Conservation (phyloP, 2,329 filamentous ascomycete species). For the Dothidotthia symphoricarpi region DNA sequence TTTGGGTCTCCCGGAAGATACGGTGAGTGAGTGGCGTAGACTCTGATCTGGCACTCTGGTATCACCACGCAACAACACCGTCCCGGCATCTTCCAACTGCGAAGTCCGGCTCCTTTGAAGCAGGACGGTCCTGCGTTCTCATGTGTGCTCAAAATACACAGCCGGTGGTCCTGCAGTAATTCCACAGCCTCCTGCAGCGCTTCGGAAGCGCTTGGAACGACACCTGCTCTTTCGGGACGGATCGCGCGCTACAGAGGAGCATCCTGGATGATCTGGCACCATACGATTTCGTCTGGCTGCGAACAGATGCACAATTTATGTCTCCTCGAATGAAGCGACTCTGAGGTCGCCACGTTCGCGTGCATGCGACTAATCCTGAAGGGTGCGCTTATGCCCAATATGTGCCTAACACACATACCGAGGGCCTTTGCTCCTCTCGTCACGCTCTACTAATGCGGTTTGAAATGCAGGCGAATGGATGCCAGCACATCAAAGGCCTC, state of each 20-base stretch:
- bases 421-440: constrained; percentile 41
- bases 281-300: constrained; percentile 31
- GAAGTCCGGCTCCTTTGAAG: neutral
- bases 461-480: constrained; percentile 38
- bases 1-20: constrained; percentile 5
- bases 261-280: constrained; percentile 41
- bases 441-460: constrained; percentile 39
- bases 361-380: constrained; percentile 40
- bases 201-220: constrained; percentile 4
- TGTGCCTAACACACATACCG: constrained; percentile 41
- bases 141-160: constrained; percentile 8
- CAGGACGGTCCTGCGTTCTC: constrained; percentile 10
- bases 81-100: too few relatives aligned
- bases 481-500: constrained; percentile 44
- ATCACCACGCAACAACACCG: too few relatives aligned
- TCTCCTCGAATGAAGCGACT: constrained; percentile 36
- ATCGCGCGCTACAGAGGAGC: constrained; percentile 30
- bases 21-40: constrained; percentile 13
- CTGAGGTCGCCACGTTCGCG: constrained; percentile 39
- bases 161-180: constrained; percentile 22
- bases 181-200: constrained; percentile 9
- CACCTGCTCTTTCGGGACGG: constrained; percentile 28
- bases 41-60: too few relatives aligned
- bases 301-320: constrained; percentile 34
- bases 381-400: constrained; percentile 39